phyloP scores from a whole-genome alignment of 768 basidiomycete genomes.

The Phylloporus rhodoxanthus region DNA sequence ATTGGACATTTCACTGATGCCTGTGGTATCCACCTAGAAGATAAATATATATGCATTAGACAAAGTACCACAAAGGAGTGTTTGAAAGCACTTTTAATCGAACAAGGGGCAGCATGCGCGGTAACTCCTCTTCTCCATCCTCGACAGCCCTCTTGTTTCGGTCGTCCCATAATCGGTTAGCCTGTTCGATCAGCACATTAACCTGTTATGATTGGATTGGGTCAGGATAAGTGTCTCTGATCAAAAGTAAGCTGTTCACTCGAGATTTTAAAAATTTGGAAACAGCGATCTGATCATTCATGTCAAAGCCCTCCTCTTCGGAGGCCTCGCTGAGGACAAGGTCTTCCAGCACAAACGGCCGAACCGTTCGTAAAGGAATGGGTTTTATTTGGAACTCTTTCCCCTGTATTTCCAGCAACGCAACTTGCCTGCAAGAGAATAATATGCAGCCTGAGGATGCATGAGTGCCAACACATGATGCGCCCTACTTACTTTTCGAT shows the following conservation, averaged over 20 bases:
- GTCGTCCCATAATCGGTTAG: slow-evolving; percentile 40
- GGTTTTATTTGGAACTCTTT: slow-evolving; percentile 84
- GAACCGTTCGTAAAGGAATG: slow-evolving; percentile 82
- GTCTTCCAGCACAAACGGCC: slow-evolving; percentile 90
- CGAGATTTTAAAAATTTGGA: slow-evolving; percentile 71
- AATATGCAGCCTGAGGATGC: neutral
- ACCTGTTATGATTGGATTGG: slow-evolving; percentile 42
- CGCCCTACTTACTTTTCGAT: slow-evolving; percentile 65
- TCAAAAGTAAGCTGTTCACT: slow-evolving; percentile 36
- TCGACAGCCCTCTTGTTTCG: slow-evolving; percentile 39
- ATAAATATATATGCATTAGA: neutral
- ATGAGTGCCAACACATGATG: neutral
- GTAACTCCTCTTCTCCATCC: slow-evolving; percentile 56
- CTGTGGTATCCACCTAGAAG: slow-evolving; percentile 79
- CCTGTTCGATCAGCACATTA: slow-evolving; percentile 70
- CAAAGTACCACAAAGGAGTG: neutral
- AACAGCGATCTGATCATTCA: slow-evolving; percentile 78
- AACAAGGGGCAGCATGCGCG: slow-evolving; percentile 79
- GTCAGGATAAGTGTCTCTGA: slow-evolving; percentile 1
- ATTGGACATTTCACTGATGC: slow-evolving; percentile 87
- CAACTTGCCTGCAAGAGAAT: slow-evolving; percentile 66
- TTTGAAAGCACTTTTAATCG: slow-evolving; percentile 60
- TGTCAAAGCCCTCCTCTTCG: slow-evolving; percentile 69
- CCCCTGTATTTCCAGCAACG: slow-evolving; percentile 79
- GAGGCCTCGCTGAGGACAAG: slow-evolving; percentile 69